Conservation (phyloP, 306 rosid species). For the Oemleria cerasiformis region DNA sequence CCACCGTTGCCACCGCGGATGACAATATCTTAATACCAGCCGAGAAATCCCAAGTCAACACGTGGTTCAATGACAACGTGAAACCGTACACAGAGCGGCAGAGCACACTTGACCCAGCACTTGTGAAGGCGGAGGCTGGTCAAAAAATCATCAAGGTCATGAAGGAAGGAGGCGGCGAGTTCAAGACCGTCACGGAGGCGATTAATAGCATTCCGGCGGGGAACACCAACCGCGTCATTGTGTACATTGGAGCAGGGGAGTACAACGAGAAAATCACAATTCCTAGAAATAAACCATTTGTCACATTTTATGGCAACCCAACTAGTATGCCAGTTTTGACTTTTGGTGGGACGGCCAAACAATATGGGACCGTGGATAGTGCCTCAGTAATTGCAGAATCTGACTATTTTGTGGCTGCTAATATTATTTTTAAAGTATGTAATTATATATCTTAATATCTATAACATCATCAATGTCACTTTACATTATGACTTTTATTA, state of each 20-base stretch:
- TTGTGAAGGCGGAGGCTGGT: constrained; percentile 40
- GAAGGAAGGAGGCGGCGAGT: constrained; percentile 48
- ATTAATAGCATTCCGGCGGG: constrained; percentile 41
- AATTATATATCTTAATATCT: not conserved
- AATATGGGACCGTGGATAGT: constrained; percentile 60
- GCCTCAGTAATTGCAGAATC: constrained; percentile 40
- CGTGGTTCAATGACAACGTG: constrained; percentile 42
- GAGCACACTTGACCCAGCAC: constrained; percentile 30
- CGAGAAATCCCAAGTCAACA: constrained; percentile 12
- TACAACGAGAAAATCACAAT: constrained; percentile 55
- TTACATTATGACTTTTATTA: too few species aligned
- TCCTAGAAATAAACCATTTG: constrained; percentile 38
- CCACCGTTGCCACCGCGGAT: constrained; percentile 17
- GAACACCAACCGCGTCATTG: constrained; percentile 46
- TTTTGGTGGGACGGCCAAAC: constrained; percentile 31
- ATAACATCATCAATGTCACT: too few species aligned
- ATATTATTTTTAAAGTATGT: constrained; percentile 34
- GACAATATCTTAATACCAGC: constrained; percentile 27
- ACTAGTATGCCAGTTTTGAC: constrained; percentile 32
- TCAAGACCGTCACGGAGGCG: constrained; percentile 45
- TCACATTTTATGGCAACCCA: constrained; percentile 17
- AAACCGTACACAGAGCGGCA: constrained; percentile 2
- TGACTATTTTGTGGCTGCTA: constrained; percentile 39
- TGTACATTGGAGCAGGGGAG: constrained; percentile 49
- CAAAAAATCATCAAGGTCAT: constrained; percentile 39